phyloP scores from a whole-genome alignment of 2,329 filamentous ascomycete species.

The Aureobasidium sp. region DNA sequence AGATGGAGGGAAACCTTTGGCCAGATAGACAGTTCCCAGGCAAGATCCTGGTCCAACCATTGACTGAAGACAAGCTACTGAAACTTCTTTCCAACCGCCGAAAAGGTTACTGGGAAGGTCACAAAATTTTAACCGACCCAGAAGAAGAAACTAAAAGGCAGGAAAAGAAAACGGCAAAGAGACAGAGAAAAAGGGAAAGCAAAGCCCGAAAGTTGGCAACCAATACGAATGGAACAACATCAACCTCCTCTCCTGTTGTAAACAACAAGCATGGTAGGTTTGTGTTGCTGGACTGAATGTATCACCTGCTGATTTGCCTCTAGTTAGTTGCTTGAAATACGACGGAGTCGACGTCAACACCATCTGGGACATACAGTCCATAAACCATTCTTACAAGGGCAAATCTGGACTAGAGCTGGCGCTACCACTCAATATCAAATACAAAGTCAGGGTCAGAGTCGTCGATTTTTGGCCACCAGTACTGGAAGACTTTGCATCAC shows the following conservation, averaged over 20 bases:
- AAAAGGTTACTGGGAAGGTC: slow-evolving; percentile 44
- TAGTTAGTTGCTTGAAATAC: slow-evolving; percentile 39
- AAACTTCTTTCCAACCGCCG: slow-evolving; percentile 55
- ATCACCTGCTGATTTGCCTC: neutral
- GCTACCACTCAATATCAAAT: slow-evolving; percentile 62
- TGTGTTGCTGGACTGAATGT: neutral
- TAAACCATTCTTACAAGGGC: neutral
- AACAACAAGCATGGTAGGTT: neutral
- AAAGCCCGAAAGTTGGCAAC: slow-evolving; percentile 27
- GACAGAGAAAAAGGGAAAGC: slow-evolving; percentile 21
- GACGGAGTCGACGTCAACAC: slow-evolving; percentile 32
- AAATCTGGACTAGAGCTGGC: slow-evolving; percentile 23
- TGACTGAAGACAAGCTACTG: slow-evolving; percentile 33
- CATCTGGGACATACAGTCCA: slow-evolving; percentile 39
- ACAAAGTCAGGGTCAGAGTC: slow-evolving; percentile 62
- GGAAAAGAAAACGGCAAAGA: slow-evolving; percentile 23
- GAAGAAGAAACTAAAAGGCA: slow-evolving; percentile 20
- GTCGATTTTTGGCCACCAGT: slow-evolving; percentile 68
- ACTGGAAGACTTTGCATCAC: slow-evolving; percentile 60
- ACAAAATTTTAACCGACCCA: neutral
- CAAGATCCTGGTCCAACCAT: slow-evolving; percentile 45
- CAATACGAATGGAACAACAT: neutral
- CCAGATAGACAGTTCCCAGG: slow-evolving; percentile 45
- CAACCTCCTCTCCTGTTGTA: neutral
- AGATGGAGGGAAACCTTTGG: slow-evolving; percentile 65